These are phyloP conservation scores for Ophiostoma australiae DNA, from an alignment of 2,329 filamentous ascomycete genomes.

Conservation along the genomic window DNA sequence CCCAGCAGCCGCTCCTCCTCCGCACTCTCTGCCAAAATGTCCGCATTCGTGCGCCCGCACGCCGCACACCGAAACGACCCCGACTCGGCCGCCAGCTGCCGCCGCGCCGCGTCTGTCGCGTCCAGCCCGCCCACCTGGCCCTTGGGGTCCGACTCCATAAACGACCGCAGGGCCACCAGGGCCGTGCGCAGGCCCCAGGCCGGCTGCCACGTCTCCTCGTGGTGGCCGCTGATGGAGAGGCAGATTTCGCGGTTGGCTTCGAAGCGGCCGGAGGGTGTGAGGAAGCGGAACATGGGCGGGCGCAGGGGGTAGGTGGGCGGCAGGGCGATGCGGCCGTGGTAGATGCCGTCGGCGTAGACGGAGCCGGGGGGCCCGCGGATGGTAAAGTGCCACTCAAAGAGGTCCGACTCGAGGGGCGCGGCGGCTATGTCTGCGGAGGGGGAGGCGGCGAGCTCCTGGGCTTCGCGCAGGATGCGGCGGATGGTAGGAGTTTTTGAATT, in stretches of 20 bases:
- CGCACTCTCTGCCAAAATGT: conserved; percentile 68
- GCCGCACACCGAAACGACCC: conserved; percentile 60
- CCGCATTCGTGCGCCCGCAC: conserved; percentile 66
- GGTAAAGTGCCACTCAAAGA: conserved; percentile 99
- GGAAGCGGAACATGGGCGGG: conserved; percentile 91
- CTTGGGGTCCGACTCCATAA: conserved; percentile 86
- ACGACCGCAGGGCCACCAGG: conserved; percentile 70
- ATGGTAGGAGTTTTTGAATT: conserved; percentile 79
- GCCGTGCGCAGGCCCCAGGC: conserved; percentile 95
- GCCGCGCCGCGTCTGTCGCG: conserved; percentile 61
- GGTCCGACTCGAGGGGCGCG: conserved; percentile 76
- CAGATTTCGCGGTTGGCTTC: conserved; percentile 97
- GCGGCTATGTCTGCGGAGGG: conserved; percentile 84
- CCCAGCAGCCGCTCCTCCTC: conserved; percentile 44
- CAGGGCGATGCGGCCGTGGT: conserved; percentile 91
- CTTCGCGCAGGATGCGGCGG: conserved; percentile 85
- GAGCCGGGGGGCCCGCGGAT: conserved; percentile 82
- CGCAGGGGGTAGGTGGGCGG: conserved; percentile 86
- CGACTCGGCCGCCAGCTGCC: conserved; percentile 64
- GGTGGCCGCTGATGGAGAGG: conserved; percentile 85
- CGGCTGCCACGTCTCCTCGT: conserved; percentile 98
- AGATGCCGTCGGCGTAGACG: conserved; percentile 74
- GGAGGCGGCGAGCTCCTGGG: conserved; percentile 72
- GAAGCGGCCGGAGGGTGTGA: conserved; percentile 86
- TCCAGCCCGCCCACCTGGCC: conserved; percentile 91